These are phyloP conservation scores for Starmerella sp. DNA, from an alignment of 805 yeast species.

Conservation along the genomic window DNA sequence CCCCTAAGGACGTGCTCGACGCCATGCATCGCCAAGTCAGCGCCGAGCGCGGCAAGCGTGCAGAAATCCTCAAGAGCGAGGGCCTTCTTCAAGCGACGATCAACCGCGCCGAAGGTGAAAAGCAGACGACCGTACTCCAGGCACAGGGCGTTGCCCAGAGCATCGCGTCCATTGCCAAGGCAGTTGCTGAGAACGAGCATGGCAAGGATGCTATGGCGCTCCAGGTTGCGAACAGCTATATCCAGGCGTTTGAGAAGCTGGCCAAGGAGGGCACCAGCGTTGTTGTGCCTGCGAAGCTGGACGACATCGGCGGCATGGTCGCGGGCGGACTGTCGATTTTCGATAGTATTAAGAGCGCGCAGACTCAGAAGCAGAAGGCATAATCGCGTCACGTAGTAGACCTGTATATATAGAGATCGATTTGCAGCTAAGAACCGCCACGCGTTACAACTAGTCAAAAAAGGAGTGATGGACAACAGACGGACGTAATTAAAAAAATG, in stretches of 20 bases:
- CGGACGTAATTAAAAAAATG: too few species aligned
- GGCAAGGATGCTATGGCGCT: conserved; percentile 67
- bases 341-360: conserved; percentile 36
- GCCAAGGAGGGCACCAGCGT: conserved; percentile 75
- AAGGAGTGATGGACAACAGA: too few species aligned
- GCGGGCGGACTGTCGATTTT: conserved; percentile 68
- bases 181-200: conserved; percentile 56
- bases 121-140: conserved; percentile 56
- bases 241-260: conserved; percentile 66
- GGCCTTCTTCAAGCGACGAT: conserved; percentile 71
- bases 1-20: conserved; percentile 71
- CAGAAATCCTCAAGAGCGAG: conserved; percentile 77
- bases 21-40: conserved; percentile 88
- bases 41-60: conserved; percentile 78
- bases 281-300: conserved; percentile 63
- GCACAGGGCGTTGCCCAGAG: conserved; percentile 77
- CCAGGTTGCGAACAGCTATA: conserved; percentile 74
- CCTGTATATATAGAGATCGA: too few species aligned
- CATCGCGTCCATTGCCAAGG: conserved; percentile 49
- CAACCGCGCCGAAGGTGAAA: conserved; percentile 76
- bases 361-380: neutral
- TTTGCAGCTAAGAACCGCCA: too few species aligned
- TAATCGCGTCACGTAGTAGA: too few species aligned
- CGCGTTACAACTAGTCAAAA: too few species aligned
- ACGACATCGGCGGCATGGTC: conserved; percentile 62